These are phyloP conservation scores for Arthroderma sp. DNA, from an alignment of 2,329 filamentous ascomycete species.

Conservation along the genomic window DNA sequence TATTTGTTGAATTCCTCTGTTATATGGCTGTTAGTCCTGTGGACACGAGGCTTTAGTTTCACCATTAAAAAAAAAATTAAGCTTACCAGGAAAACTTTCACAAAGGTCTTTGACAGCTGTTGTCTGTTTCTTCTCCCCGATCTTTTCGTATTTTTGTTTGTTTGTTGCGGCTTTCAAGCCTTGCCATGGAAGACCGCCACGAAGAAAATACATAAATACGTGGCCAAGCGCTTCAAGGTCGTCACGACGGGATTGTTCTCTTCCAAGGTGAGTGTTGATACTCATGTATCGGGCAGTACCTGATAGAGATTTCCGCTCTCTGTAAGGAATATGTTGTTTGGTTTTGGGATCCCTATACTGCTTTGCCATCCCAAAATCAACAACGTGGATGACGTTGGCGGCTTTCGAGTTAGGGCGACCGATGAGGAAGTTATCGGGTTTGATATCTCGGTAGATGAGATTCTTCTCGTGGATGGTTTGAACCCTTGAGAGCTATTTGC, in stretches of 20 bases:
- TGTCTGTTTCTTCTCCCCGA: slow-evolving; percentile 99
- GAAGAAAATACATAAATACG: slow-evolving; percentile 57
- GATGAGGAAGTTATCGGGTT: slow-evolving; percentile 98
- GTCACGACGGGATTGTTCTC: slow-evolving; percentile 90
- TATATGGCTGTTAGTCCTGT: slow-evolving; percentile 18
- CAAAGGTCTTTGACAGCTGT: slow-evolving; percentile 94
- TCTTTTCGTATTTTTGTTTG: slow-evolving; percentile 99
- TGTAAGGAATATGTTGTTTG: slow-evolving; percentile 96
- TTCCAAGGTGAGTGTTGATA: slow-evolving; percentile 95
- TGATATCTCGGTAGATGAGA: slow-evolving; percentile 97
- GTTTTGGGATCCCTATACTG: slow-evolving; percentile 98
- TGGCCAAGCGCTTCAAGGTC: slow-evolving; percentile 76
- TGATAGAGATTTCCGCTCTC: slow-evolving; percentile 90
- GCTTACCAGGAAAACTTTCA: slow-evolving; percentile 70
- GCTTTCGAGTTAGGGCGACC: slow-evolving; percentile 82
- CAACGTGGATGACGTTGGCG: slow-evolving; percentile 96
- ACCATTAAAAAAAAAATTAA: background rate
- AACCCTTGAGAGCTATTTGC: slow-evolving; percentile 64
- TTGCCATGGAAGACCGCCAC: slow-evolving; percentile 55
- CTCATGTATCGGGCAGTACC: slow-evolving; percentile 98
- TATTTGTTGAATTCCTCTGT: slow-evolving; percentile 94
- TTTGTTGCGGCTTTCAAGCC: slow-evolving; percentile 56
- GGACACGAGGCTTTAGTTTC: background rate
- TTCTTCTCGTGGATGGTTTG: slow-evolving; percentile 97
- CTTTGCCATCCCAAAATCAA: slow-evolving; percentile 99